These are phyloP conservation scores for Articulospora tetracladia DNA, from an alignment of 495 filamentous ascomycete species.

Conservation along the genomic window DNA sequence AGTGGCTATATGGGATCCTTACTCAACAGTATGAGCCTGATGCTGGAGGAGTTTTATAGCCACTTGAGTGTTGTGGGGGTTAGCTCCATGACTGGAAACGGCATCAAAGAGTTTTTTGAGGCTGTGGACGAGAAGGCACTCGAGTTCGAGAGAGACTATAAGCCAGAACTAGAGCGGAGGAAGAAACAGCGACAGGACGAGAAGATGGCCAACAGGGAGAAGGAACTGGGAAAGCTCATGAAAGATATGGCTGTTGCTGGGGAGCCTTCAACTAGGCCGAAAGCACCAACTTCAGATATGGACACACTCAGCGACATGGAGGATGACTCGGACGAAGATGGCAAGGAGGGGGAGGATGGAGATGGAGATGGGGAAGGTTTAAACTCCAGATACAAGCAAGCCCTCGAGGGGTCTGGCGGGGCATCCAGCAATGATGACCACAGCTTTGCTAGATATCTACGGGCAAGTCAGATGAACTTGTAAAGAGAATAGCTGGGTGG, in stretches of 20 bases:
- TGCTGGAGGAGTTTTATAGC: slow-evolving; percentile 97
- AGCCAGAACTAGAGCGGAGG: slow-evolving; percentile 81
- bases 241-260: slow-evolving; percentile 80
- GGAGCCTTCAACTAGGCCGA: slow-evolving; percentile 27
- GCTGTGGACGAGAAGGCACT: slow-evolving; percentile 80
- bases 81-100: slow-evolving; percentile 86
- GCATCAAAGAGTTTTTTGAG: slow-evolving; percentile 88
- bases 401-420: slow-evolving; percentile 44
- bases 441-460: slow-evolving; percentile 28
- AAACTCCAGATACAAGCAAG: slow-evolving; percentile 55
- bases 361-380: slow-evolving; percentile 52
- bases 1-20: slow-evolving; percentile 97
- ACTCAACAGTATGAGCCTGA: slow-evolving; percentile 93
- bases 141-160: slow-evolving; percentile 90
- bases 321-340: slow-evolving; percentile 43
- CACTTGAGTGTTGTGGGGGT: slow-evolving; percentile 91
- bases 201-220: slow-evolving; percentile 64
- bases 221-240: slow-evolving; percentile 89
- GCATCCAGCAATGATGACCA: slow-evolving; percentile 21
- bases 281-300: slow-evolving; percentile 32
- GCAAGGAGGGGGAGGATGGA: slow-evolving; percentile 38
- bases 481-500: slow-evolving; percentile 5
- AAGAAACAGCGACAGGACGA: slow-evolving; percentile 68
- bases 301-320: slow-evolving; percentile 60
- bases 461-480: slow-evolving; percentile 27